These are phyloP conservation scores for Pleurotus ostreatus DNA, from an alignment of 768 basidiomycete genomes.

Conservation along the genomic window DNA sequence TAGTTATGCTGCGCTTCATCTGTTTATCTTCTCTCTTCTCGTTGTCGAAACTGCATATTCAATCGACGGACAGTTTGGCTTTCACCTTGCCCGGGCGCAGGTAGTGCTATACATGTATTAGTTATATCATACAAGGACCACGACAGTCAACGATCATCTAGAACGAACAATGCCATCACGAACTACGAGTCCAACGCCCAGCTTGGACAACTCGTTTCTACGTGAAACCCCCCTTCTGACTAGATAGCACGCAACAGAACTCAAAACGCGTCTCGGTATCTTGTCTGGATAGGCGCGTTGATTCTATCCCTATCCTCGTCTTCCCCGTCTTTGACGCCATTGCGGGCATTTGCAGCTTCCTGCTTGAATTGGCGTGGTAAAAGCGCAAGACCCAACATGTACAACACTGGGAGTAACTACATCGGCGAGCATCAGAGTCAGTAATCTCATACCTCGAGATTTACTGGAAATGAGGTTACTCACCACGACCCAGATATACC, in stretches of 20 bases:
- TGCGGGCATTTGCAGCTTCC: constrained; percentile 21
- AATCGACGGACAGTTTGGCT: too few relatives aligned
- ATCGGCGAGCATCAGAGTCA: neutral
- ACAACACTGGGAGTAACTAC: constrained; percentile 41
- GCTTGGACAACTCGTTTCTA: too few relatives aligned
- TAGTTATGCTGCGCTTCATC: too few relatives aligned
- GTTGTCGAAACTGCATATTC: too few relatives aligned
- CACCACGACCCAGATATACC: constrained; percentile 47
- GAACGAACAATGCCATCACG: too few relatives aligned
- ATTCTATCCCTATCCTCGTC: neutral
- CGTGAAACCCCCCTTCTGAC: too few relatives aligned
- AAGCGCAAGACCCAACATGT: constrained; percentile 36
- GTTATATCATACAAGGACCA: too few relatives aligned
- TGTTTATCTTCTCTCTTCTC: too few relatives aligned
- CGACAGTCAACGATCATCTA: too few relatives aligned
- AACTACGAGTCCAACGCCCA: too few relatives aligned
- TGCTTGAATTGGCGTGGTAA: constrained; percentile 45
- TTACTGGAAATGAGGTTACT: constrained; percentile 14
- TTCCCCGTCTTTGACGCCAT: neutral
- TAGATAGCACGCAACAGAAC: neutral
- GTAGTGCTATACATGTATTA: too few relatives aligned
- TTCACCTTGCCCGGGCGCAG: too few relatives aligned
- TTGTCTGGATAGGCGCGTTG: neutral
- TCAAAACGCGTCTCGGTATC: neutral
- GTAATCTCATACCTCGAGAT: neutral